Conservation (phyloP, 495 filamentous ascomycete genomes). For the Poronia punctata region DNA sequence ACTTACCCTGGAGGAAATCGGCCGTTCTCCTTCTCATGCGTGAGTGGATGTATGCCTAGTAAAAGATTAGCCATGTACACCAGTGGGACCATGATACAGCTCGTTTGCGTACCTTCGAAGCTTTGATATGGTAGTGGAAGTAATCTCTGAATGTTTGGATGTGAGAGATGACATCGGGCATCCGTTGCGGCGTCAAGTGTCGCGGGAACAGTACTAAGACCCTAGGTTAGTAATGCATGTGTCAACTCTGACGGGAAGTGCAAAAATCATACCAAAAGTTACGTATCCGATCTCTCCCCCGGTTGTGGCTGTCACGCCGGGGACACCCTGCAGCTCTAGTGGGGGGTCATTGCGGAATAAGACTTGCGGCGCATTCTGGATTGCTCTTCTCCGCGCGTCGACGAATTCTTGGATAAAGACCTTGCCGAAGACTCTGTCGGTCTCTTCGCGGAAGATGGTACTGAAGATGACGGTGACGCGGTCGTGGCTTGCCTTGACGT, state of each 20-base stretch:
- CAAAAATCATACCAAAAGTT: constrained; percentile 80
- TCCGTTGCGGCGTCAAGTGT: constrained; percentile 80
- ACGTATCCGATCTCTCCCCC: constrained; percentile 88
- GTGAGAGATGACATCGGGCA: constrained; percentile 93
- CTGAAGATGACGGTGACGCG: constrained; percentile 98
- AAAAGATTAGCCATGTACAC: constrained; percentile 6
- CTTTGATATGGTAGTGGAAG: constrained; percentile 99
- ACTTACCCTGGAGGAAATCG: constrained; percentile 89
- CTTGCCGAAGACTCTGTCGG: constrained; percentile 93
- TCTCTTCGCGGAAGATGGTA: constrained; percentile 95
- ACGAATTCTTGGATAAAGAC: constrained; percentile 95
- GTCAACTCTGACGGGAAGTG: background rate
- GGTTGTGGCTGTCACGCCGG: constrained; percentile 67
- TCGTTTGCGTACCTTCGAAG: constrained; percentile 63
- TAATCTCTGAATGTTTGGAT: constrained; percentile 99
- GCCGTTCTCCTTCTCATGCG: constrained; percentile 95
- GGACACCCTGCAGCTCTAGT: constrained; percentile 78
- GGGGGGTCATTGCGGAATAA: constrained; percentile 92
- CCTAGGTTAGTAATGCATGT: constrained; percentile 12
- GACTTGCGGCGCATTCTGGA: constrained; percentile 98
- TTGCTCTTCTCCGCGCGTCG: constrained; percentile 84
- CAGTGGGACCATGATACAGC: background rate
- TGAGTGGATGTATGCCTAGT: constrained; percentile 90
- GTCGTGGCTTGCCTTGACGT: constrained; percentile 94
- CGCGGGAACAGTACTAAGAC: constrained; percentile 95